Evolutionary conservation across 805 yeast species (phyloP).

Genomic region (Vanderwaltozyma verrucispora): DNA sequence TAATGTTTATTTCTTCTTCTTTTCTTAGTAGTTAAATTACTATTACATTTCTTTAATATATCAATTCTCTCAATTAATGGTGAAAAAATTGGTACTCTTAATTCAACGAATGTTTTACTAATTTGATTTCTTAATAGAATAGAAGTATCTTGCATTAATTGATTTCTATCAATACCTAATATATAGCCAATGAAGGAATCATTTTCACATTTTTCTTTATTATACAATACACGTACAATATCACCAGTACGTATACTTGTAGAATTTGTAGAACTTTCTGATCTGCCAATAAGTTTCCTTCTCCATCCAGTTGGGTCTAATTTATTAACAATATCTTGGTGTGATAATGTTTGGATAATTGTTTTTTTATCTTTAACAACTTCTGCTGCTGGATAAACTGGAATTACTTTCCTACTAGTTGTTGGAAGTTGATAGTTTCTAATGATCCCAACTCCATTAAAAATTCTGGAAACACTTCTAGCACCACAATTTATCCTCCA

Average conservation of each 20-base stretch:
- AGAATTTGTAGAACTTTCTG: conserved; percentile 18
- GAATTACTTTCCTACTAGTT: background rate
- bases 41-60: conserved; percentile 54
- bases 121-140: conserved; percentile 76
- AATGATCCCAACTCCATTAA: background rate
- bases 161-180: conserved; percentile 62
- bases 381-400: conserved; percentile 3
- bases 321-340: conserved; percentile 38
- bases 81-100: conserved; percentile 68
- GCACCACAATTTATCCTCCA: background rate
- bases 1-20: conserved; percentile 78
- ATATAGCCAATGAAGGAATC: conserved; percentile 70
- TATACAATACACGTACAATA: conserved; percentile 62
- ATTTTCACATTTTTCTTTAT: conserved; percentile 41
- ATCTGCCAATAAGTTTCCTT: conserved; percentile 40
- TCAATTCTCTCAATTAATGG: conserved; percentile 74
- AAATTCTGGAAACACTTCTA: too few relatives aligned
- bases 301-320: conserved; percentile 70
- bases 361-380: background rate
- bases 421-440: conserved; percentile 1
- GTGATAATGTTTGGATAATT: conserved; percentile 9
- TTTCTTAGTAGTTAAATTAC: conserved; percentile 38
- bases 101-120: conserved; percentile 76
- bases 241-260: conserved; percentile 65
- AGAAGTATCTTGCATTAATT: conserved; percentile 50